Base-by-base conservation (phyloP, 257 asterid species). In the Ilex aquifolium region DNA sequence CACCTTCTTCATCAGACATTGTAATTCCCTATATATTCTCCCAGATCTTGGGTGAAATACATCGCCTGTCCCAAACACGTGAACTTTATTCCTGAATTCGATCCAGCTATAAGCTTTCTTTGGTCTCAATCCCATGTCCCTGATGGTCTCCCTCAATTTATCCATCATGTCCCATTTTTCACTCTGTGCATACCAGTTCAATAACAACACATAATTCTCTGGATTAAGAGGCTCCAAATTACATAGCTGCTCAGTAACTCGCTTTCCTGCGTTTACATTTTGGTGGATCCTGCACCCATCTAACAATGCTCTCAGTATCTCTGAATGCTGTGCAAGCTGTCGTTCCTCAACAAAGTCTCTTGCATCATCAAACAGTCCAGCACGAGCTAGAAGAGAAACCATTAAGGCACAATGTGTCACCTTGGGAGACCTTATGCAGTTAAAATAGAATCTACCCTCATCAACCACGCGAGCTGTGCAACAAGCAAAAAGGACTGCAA, bases 281-380 rank as follows among this genome's bases (percentile, higher is more conserved):
- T 42, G 67, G 55, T 73, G 70, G 64, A 68, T 64, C 55, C 66
- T 73, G 68, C 69, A 64, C 7, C 78, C 78, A 64, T 68, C 60
- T 14, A 73, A 48, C n/a, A 73, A 59, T 27, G 78, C 78, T 73
- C 71, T 73, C 49, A 73, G 65, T 39, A 73, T 74, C 58, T 73
- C 78, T 50, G 16, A 61, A 16, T 64, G 63, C 44, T 49, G 51
- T 31, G 61, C 27, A 46, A 73, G 53, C 31, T 61, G 57, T 32
- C 71, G 68, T 31, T 68, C 65, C 16, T 36, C 66, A 44, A 68
- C 63, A 29, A 73, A 56, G 29, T 56, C 17, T 50, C 49, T 68
- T 7, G 71, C 74, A 32, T 73, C 78, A 31, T 44, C 50, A 17
- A 68, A 73, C 17, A 63, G 64, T 44, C 78, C 71, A 59, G 63